phyloP scores from a whole-genome alignment of 345 rosid species.

The Stellera chamaejasme region DNA sequence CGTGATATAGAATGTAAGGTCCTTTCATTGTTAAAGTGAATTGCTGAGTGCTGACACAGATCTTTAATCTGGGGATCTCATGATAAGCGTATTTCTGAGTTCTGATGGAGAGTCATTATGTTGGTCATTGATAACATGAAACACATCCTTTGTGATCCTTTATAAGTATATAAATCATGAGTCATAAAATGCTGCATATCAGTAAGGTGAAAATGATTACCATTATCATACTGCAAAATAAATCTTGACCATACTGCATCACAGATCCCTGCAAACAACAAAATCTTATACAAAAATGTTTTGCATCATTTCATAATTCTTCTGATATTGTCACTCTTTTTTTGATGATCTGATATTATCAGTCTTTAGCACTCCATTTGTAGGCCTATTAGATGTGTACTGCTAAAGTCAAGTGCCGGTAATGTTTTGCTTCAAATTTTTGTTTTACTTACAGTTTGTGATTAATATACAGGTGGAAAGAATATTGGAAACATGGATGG shows the following conservation, averaged over 20 bases:
- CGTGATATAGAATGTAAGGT: conserved; percentile 68
- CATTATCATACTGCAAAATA: too few species aligned
- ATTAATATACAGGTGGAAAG: conserved; percentile 39
- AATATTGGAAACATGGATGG: conserved; percentile 73
- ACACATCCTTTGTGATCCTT: too few species aligned
- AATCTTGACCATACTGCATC: too few species aligned
- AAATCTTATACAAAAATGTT: too few species aligned
- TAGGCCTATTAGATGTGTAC: not conserved
- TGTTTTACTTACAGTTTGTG: conserved; percentile 4
- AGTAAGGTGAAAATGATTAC: too few species aligned
- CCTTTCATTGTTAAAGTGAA: not conserved
- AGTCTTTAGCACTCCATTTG: conserved; percentile 2
- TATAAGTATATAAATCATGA: too few species aligned
- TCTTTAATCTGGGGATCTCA: not conserved
- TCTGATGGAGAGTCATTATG: too few species aligned
- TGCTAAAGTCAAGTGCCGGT: not conserved
- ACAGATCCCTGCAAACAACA: too few species aligned
- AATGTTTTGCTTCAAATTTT: not conserved
- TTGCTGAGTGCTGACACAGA: not conserved
- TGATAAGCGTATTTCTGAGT: too few species aligned
- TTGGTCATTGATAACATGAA: too few species aligned
- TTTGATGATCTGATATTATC: not conserved
- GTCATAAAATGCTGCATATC: too few species aligned
- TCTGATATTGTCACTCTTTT: not conserved
- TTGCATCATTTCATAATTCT: not conserved